Evolutionary conservation across 139 green algal species (phyloP).

Genomic region (Marvania coccoides): DNA sequence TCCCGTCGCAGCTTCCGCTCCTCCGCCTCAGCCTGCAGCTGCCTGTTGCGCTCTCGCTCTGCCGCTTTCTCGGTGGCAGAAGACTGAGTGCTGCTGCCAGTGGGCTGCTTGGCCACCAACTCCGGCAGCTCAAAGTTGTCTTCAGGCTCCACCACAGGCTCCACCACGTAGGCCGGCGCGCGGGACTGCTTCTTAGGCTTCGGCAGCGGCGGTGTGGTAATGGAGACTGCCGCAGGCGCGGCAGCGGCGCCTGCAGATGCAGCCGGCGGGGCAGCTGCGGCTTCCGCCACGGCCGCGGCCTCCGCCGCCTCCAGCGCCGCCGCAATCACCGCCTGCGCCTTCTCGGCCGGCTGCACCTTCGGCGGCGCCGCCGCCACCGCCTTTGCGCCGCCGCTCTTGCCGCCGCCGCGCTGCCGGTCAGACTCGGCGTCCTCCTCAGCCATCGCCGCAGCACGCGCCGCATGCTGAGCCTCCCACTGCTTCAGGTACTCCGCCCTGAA

Average conservation of each 20-base stretch:
- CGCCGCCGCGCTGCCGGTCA: neutral
- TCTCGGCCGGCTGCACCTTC: conserved; percentile 11
- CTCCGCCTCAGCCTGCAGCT: conserved; percentile 1
- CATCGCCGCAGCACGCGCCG: neutral
- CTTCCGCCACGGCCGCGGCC: neutral
- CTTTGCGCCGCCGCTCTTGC: neutral
- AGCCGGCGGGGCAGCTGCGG: neutral
- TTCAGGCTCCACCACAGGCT: conserved; percentile 1
- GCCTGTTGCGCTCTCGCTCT: conserved; percentile 13
- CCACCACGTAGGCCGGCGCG: neutral
- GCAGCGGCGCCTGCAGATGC: neutral
- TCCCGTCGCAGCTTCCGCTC: neutral
- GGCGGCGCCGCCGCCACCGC: neutral
- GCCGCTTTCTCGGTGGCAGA: conserved; percentile 4
- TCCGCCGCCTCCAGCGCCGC: conserved; percentile 19
- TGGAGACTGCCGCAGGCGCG: neutral
- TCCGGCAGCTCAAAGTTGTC: conserved; percentile 21
- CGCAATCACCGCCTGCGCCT: conserved; percentile 24
- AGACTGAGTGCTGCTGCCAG: neutral
- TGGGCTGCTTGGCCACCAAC: neutral
- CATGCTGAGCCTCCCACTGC: conserved; percentile 30
- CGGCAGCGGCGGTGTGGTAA: neutral
- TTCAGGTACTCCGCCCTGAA: conserved; percentile 24
- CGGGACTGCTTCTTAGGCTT: neutral
- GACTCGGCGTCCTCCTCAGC: neutral